phyloP scores from a whole-genome alignment of 108 stramenopile genomes.

The Cyclotella baltica region DNA sequence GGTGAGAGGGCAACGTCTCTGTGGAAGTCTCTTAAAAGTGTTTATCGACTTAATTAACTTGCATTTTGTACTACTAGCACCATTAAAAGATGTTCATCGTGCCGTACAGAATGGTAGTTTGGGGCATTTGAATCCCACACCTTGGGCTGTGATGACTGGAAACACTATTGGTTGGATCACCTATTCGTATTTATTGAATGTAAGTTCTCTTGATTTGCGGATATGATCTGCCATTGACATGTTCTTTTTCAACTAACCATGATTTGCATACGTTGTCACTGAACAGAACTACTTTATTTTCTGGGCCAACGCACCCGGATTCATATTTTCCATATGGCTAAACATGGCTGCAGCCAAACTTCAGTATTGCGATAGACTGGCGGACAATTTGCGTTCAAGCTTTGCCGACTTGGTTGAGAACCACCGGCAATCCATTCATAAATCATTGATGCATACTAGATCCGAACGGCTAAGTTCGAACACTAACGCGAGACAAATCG shows the following conservation, averaged over 20 bases:
- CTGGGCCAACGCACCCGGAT: conserved; percentile 75
- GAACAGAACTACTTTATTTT: conserved; percentile 72
- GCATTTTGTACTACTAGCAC: conserved; percentile 36
- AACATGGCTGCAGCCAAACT: conserved; percentile 80
- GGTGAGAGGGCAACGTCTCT: conserved; percentile 7
- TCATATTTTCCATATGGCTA: conserved; percentile 75
- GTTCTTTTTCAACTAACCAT: not conserved
- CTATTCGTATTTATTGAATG: conserved; percentile 63
- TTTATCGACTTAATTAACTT: not conserved
- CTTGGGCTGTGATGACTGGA: conserved; percentile 86
- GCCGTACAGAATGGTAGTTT: conserved; percentile 63
- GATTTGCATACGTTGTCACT: not conserved
- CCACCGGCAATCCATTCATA: not conserved
- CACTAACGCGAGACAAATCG: not conserved
- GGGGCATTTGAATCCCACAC: conserved; percentile 81
- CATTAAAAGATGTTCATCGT: conserved; percentile 54
- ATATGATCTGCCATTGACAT: not conserved
- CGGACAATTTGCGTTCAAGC: conserved; percentile 12
- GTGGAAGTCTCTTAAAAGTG: not conserved
- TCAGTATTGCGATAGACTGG: conserved; percentile 34
- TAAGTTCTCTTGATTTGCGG: no score
- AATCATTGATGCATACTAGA: not conserved
- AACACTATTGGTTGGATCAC: conserved; percentile 80
- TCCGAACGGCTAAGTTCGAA: not conserved
- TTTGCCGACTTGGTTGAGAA: conserved; percentile 2